phyloP scores from a whole-genome alignment of 331 rosid genomes.

The Prunus yedoensis region DNA sequence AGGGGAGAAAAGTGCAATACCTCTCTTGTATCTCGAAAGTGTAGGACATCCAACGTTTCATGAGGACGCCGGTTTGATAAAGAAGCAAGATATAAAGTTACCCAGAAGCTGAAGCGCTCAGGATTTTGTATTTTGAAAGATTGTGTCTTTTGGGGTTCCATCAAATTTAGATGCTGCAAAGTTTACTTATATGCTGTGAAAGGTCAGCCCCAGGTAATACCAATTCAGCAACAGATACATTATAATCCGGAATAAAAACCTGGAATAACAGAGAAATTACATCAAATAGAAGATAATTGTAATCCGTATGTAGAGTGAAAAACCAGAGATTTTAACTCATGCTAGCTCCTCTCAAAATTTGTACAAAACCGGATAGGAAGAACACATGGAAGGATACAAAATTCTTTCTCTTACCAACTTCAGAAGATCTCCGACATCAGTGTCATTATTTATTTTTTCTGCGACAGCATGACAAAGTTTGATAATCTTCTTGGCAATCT shows the following conservation, averaged over 20 bases:
- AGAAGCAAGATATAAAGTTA: too few species aligned
- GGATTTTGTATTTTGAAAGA: too few species aligned
- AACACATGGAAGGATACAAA: not conserved
- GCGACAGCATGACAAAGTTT: too few species aligned
- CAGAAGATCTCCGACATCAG: conserved; percentile 65
- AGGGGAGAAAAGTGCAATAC: too few species aligned
- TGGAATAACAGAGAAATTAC: conserved; percentile 30
- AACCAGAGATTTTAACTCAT: not conserved
- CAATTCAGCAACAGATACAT: conserved; percentile 76
- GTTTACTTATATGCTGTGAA: conserved; percentile 62
- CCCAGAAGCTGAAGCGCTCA: too few species aligned
- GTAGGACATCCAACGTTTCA: too few species aligned
- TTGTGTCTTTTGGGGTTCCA: too few species aligned
- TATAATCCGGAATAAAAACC: conserved; percentile 81
- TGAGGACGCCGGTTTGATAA: too few species aligned
- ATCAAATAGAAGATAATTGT: not conserved
- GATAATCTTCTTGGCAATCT: too few species aligned
- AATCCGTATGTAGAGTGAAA: not conserved
- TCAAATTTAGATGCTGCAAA: not conserved
- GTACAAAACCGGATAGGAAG: conserved; percentile 19
- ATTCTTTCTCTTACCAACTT: conserved; percentile 41
- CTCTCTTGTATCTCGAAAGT: too few species aligned
- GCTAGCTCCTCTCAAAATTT: not conserved
- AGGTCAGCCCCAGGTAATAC: conserved; percentile 82
- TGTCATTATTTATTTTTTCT: conserved; percentile 57